Base-by-base conservation (phyloP, 2,329 filamentous ascomycete genomes). In the Tympanopsis confertula region DNA sequence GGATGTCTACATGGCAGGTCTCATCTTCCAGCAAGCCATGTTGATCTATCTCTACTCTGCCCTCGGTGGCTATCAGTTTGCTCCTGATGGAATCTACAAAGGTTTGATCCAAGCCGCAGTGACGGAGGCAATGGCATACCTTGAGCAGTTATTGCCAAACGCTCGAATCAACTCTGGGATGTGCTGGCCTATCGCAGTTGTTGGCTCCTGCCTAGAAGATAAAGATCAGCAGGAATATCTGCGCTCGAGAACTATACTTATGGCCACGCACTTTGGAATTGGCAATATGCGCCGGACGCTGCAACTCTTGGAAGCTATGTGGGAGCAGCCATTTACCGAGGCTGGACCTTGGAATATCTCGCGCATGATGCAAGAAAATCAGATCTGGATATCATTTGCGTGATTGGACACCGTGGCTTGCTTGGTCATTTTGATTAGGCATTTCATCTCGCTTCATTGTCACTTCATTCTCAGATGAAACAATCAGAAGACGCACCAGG, bases 331-430 rank as follows among this genome's bases (percentile, higher is more conserved):
- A 0, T 35, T 52, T 0, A 55, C 47, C 1, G 47, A 52, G 18
- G 44, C 51, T 3, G 52, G 58, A 3, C 65, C 65, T 2, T 68
- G 65, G 65, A 58, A 52, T 35, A 50, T 68, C 18, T 63, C 57
- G 36, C 54, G 53, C 10, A 55, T 59, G n/a, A 68, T 68, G 62
- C 56, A 62, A 22, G 51, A 63, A 19, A 54, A 60, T 26, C 58
- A 64, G 40, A 65, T 67, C 20, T 65, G 61, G 63, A 66, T 66
- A 29, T 68, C 64, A 3, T 67, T 68, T 50, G 65, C 64, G 15
- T 67, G 45, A 53, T n/a, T n/a, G n/a, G n/a, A n/a, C n/a, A n/a
- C n/a, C n/a, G n/a, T n/a, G n/a, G n/a, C n/a, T n/a, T n/a, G n/a
- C n/a, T n/a, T n/a, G n/a, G n/a, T n/a, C n/a, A n/a, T n/a, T n/a